A percentile compares a stretch with the other conserved stretches of the same genome.
Evolutionary conservation across 441 rosid species (phyloP).

Genomic region (Monsonia emarginata): DNA sequence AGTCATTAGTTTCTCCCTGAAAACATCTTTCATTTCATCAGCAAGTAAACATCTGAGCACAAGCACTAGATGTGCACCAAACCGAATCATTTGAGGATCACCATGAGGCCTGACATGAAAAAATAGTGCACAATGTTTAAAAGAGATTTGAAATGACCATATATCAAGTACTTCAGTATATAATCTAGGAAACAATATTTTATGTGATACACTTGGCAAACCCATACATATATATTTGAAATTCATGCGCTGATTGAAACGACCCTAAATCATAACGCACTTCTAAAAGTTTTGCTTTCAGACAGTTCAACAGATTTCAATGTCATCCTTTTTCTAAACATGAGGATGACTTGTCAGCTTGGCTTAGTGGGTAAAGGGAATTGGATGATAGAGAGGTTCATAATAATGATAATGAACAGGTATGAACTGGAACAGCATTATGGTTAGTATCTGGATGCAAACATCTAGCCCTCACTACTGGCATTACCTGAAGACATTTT

Average conservation of each 20-base stretch:
- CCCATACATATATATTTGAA: not conserved
- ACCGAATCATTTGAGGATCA: constrained; percentile 90
- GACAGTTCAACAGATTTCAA: not conserved
- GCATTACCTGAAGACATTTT: constrained; percentile 58
- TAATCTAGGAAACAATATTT: not conserved
- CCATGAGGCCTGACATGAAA: constrained; percentile 77
- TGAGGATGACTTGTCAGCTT: not conserved
- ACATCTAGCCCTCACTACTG: not conserved
- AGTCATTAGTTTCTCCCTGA: constrained; percentile 71
- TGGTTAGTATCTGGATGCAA: not conserved
- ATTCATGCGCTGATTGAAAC: not conserved
- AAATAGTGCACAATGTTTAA: constrained; percentile 17
- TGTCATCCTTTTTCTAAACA: not conserved
- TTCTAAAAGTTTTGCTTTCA: not conserved
- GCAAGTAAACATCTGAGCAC: constrained; percentile 71
- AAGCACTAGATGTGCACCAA: constrained; percentile 91
- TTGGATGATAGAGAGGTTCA: not conserved
- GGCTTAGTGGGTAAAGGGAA: not conserved
- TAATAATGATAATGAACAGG: not conserved
- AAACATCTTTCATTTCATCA: constrained; percentile 65
- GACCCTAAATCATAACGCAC: not conserved
- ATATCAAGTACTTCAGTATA: not conserved
- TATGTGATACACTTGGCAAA: not conserved
- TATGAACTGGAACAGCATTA: not conserved
- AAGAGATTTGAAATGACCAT: not conserved